Evolutionary conservation across 1,284 basidiomycete species (phyloP), one percentile per base, ranked within the genome.

Genomic region (Cryptococcus neoformans): DNA sequence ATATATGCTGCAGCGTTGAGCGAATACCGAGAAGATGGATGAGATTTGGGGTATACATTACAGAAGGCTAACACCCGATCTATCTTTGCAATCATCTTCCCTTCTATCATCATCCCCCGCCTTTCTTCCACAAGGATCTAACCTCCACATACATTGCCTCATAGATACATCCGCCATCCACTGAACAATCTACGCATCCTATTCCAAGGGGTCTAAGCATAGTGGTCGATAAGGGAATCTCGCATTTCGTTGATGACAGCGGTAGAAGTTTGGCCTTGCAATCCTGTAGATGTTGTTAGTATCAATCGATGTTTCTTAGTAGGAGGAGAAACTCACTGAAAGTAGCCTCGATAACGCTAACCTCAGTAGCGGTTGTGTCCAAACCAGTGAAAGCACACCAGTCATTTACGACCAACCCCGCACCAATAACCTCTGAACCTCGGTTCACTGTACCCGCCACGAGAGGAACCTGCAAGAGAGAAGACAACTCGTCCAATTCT

Each of bases 391-490:
- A 99, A 14, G 96, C 95, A 80, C 90, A 92, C 92, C 94, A 99
- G 78, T 99, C 94, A 73, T 99, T 99, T 59, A 98, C 96, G 56
- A 99, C 91, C 51, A 99, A 82, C 28, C 96, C 96, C 6, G 95
- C 96, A 50, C 96, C 96, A 66, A 99, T 89, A 45, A 99, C 91
- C 69, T 98, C 94, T 50, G 92, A 96, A 69, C 95, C 95, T 72
- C 96, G 88, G 80, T 99, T 99, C 55, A 99, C 92, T 4, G 96
- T 98, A 40, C 96, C 95, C 44, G 96, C 92, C 63, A 99, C 94
- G 35, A 99, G 79, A 1, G 96, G 96, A 6, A 99, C 84, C 76
- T 99, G 96, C 55, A 99, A 81, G 74, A 99, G 79, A 67, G 89
- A 93, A 62, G 91, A 95, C 59, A 99, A 80, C 79, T 99, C 96